Percentiles rank a stretch among this genome's conserved stretches.
These are phyloP conservation scores for Paraurostyla sp. DNA, from an alignment of 73 alveolate species.

Conservation along the genomic window DNA sequence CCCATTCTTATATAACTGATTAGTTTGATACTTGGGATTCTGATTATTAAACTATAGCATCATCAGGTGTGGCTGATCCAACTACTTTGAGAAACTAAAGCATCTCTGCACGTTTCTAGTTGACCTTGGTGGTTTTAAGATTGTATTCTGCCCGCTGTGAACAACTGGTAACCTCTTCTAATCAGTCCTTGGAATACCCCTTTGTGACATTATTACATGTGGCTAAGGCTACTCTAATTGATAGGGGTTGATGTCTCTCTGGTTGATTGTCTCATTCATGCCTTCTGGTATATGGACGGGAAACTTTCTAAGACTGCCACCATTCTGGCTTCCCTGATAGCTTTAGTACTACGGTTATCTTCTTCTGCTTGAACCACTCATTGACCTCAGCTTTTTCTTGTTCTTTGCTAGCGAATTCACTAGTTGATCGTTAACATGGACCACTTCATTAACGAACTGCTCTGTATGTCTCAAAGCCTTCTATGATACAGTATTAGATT, in stretches of 20 bases:
- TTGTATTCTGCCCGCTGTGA: slow-evolving; percentile 6
- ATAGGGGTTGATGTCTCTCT: neutral
- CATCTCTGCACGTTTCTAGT: slow-evolving; percentile 23
- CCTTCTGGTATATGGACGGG: too few species aligned
- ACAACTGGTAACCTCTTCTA: too few species aligned
- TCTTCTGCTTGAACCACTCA: slow-evolving; percentile 15
- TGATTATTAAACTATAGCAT: too few species aligned
- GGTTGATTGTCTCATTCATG: neutral
- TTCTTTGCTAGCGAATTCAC: slow-evolving; percentile 47
- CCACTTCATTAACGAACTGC: slow-evolving; percentile 52
- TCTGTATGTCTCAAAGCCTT: slow-evolving; percentile 54
- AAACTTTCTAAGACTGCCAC: neutral
- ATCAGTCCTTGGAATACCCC: too few species aligned
- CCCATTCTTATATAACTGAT: neutral
- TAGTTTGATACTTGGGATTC: neutral
- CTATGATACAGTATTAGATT: slow-evolving; percentile 6
- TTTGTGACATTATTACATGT: neutral
- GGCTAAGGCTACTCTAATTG: too few species aligned
- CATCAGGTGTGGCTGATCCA: neutral
- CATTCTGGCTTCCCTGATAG: neutral
- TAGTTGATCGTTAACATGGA: slow-evolving; percentile 49
- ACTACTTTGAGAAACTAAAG: slow-evolving; percentile 2
- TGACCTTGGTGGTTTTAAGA: slow-evolving; percentile 21
- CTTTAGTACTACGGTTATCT: neutral
- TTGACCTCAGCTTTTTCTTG: slow-evolving; percentile 2